Evolutionary conservation across 805 yeast species (phyloP).

Genomic region (Blastobotrys parvus): DNA sequence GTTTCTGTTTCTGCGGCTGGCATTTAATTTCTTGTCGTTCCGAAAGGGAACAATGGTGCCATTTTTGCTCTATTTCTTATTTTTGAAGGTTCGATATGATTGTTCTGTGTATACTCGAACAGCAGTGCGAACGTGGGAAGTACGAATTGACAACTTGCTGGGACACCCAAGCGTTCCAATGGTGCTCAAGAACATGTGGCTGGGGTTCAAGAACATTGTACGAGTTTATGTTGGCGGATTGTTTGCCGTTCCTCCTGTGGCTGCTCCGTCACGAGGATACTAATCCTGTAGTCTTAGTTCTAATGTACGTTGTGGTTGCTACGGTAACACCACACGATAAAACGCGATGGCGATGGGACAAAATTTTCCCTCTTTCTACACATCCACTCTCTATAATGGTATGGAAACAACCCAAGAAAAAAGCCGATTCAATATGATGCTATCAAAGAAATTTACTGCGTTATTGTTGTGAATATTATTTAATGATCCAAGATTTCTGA

Average conservation of each 20-base stretch:
- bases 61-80: constrained; percentile 42
- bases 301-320: no score
- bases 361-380: no score
- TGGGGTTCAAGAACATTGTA: constrained; percentile 32
- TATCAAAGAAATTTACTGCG: neutral
- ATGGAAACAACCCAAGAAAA: no score
- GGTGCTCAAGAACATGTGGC: constrained; percentile 42
- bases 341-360: no score
- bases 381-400: no score
- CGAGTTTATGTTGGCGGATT: neutral
- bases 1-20: constrained; percentile 19
- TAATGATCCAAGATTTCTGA: neutral
- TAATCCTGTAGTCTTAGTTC: no score
- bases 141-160: constrained; percentile 50
- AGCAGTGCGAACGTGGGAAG: constrained; percentile 61
- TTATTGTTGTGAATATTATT: neutral
- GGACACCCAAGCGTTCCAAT: constrained; percentile 49
- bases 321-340: no score
- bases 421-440: neutral
- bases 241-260: neutral
- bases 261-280: no score
- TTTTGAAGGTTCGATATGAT: constrained; percentile 72
- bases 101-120: constrained; percentile 64
- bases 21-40: constrained; percentile 37
- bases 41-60: constrained; percentile 52